Conservation (phyloP, 73 alveolate genomes). For the Uronychia binucleata region DNA sequence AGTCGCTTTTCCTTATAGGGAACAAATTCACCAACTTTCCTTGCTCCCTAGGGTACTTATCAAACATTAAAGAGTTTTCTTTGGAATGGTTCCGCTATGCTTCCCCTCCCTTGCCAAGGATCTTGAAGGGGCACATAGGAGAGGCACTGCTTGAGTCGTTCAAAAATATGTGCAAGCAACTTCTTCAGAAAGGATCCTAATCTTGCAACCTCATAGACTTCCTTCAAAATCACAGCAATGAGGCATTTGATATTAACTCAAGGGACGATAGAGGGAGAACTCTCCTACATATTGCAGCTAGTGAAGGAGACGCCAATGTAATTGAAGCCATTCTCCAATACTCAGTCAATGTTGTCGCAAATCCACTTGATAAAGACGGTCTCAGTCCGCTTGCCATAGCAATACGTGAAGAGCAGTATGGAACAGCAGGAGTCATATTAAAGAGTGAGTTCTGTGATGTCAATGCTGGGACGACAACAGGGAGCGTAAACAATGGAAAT, state of each 20-base stretch:
- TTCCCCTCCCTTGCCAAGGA: slow-evolving; percentile 77
- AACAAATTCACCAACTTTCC: slow-evolving; percentile 79
- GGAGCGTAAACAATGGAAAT: neutral
- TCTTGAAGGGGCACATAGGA: slow-evolving; percentile 68
- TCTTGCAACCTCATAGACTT: slow-evolving; percentile 44
- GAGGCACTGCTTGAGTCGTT: slow-evolving; percentile 53
- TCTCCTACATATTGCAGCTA: slow-evolving; percentile 42
- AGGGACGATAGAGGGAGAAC: slow-evolving; percentile 55
- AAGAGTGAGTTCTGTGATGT: slow-evolving; percentile 53
- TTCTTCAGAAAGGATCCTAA: slow-evolving; percentile 10
- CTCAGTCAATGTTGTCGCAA: slow-evolving; percentile 6
- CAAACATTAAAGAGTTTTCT: slow-evolving; percentile 70
- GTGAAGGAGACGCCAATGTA: slow-evolving; percentile 57
- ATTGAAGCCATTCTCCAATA: slow-evolving; percentile 26
- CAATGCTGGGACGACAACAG: slow-evolving; percentile 47
- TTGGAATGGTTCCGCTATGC: slow-evolving; percentile 91
- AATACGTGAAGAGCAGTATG: slow-evolving; percentile 63
- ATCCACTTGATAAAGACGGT: slow-evolving; percentile 57
- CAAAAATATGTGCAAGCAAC: slow-evolving; percentile 13
- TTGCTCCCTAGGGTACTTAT: slow-evolving; percentile 68
- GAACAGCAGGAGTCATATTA: slow-evolving; percentile 61
- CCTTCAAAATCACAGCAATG: slow-evolving; percentile 24
- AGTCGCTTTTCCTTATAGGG: slow-evolving; percentile 53
- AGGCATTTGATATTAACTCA: slow-evolving; percentile 23
- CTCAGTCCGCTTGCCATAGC: slow-evolving; percentile 66